phyloP scores from a whole-genome alignment of 2,329 filamentous ascomycete genomes.

The Colletotrichum theobromicola region DNA sequence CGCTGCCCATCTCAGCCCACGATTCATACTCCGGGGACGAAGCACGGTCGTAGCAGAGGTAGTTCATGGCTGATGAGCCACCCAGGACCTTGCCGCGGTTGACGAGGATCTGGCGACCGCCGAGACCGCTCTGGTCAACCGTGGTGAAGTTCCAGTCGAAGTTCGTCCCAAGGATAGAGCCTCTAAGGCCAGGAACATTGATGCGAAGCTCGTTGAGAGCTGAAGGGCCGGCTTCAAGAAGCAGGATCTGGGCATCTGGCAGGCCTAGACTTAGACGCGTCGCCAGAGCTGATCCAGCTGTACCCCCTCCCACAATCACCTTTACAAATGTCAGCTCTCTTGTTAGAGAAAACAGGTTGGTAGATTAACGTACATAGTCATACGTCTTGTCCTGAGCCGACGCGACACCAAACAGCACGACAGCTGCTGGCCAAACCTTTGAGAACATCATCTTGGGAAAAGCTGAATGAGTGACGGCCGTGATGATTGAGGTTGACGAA shows the following conservation, averaged over 20 bases:
- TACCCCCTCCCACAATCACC: conserved; percentile 8
- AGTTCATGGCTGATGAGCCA: conserved; percentile 52
- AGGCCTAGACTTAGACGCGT: conserved; percentile 35
- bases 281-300: neutral
- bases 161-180: conserved; percentile 28
- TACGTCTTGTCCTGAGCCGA: conserved; percentile 14
- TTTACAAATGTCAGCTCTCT: neutral
- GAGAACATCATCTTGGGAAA: neutral
- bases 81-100: conserved; percentile 54
- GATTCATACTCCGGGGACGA: conserved; percentile 39
- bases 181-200: conserved; percentile 35
- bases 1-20: conserved; percentile 40
- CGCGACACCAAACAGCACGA: neutral
- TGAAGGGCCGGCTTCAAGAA: conserved; percentile 33
- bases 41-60: conserved; percentile 43
- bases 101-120: conserved; percentile 43
- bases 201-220: conserved; percentile 33
- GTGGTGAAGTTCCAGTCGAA: conserved; percentile 52
- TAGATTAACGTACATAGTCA: conserved; percentile 27
- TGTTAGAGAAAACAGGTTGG: neutral
- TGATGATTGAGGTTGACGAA: neutral
- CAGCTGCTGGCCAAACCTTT: neutral
- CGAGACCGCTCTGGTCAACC: conserved; percentile 41
- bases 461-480: neutral
- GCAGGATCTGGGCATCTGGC: conserved; percentile 31